Percentiles rank a stretch among this genome's conserved stretches.
Conservation (phyloP, 345 rosid species). For the Adansonia digitata region DNA sequence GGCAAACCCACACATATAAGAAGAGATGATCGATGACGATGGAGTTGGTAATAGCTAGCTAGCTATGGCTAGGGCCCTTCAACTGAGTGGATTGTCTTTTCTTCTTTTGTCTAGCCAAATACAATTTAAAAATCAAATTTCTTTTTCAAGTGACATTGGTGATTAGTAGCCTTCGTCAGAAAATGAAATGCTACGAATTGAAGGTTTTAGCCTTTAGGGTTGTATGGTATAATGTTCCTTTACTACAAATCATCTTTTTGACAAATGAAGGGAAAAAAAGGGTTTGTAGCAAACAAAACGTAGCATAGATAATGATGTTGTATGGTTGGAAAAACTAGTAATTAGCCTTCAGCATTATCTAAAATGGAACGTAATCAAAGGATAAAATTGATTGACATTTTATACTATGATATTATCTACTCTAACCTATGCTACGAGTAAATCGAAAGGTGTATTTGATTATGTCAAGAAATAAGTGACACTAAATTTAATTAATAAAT, state of each 20-base stretch:
- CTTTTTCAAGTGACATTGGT: neutral
- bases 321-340: neutral
- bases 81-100: neutral
- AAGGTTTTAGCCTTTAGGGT: neutral
- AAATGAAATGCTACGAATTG: neutral
- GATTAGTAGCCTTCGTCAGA: too few species aligned
- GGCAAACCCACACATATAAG: neutral
- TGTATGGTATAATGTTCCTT: neutral
- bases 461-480: too few species aligned
- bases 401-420: too few species aligned
- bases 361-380: neutral
- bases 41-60: neutral
- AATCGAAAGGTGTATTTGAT: too few species aligned
- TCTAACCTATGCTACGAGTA: too few species aligned
- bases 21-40: neutral
- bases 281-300: neutral
- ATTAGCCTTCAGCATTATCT: neutral
- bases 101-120: too few species aligned
- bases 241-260: neutral
- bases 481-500: too few species aligned
- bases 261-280: neutral
- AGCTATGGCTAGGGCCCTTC: too few species aligned
- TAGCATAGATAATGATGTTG: neutral
- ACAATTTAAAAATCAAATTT: neutral
- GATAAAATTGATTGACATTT: neutral